Evolutionary conservation across 805 yeast genomes (phyloP).

Genomic region (Candida awuae): DNA sequence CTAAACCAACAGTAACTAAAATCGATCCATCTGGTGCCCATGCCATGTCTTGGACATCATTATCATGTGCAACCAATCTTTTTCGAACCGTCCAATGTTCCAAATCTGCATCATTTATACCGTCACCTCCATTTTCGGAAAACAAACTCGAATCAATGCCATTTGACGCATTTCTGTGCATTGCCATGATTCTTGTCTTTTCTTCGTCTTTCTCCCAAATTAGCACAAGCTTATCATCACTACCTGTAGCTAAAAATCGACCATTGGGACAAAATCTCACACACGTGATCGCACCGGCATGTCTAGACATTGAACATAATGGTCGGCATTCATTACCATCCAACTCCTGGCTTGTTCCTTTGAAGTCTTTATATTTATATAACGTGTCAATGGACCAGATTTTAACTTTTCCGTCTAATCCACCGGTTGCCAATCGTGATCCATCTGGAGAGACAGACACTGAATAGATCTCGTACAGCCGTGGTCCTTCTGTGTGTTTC

Average conservation of each 20-base stretch:
- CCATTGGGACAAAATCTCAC: slow-evolving; percentile 92
- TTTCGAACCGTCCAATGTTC: slow-evolving; percentile 95
- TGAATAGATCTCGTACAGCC: slow-evolving; percentile 79
- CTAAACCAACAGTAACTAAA: slow-evolving; percentile 89
- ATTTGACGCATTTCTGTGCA: slow-evolving; percentile 15
- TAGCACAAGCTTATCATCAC: slow-evolving; percentile 85
- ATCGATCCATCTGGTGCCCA: slow-evolving; percentile 96
- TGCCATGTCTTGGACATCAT: slow-evolving; percentile 94
- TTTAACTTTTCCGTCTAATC: slow-evolving; percentile 83
- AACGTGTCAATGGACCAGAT: slow-evolving; percentile 73
- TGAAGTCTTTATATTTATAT: slow-evolving; percentile 29
- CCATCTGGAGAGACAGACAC: slow-evolving; percentile 79
- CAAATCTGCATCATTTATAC: slow-evolving; percentile 58
- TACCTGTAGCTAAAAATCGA: slow-evolving; percentile 83
- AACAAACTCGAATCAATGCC: slow-evolving; percentile 2
- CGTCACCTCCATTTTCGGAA: slow-evolving; percentile 24
- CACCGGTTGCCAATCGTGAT: slow-evolving; percentile 83
- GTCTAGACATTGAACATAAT: slow-evolving; percentile 85
- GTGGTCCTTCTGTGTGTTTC: slow-evolving; percentile 65
- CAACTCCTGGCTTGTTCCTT: slow-evolving; percentile 15
- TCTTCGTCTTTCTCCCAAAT: slow-evolving; percentile 91
- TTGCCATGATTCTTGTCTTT: slow-evolving; percentile 34
- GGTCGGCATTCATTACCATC: slow-evolving; percentile 41
- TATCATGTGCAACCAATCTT: slow-evolving; percentile 92
- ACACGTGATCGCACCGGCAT: slow-evolving; percentile 93